These are phyloP conservation scores for Aspergillus sp. DNA, from an alignment of 2,329 filamentous ascomycete species.

Conservation along the genomic window DNA sequence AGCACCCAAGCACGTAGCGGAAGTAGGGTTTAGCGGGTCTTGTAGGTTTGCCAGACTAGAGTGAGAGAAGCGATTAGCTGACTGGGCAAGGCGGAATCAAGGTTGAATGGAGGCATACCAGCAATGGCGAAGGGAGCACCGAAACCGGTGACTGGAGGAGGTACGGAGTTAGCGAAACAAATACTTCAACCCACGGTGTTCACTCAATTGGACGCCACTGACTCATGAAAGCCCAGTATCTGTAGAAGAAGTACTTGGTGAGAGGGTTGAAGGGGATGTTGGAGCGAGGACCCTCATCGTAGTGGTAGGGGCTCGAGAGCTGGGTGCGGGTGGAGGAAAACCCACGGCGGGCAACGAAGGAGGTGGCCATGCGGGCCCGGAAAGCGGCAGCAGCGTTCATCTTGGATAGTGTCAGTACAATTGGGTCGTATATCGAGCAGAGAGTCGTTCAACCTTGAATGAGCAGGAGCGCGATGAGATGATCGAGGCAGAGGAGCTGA, in stretches of 20 bases:
- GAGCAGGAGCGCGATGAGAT: slow-evolving; percentile 29
- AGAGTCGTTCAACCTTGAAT: slow-evolving; percentile 38
- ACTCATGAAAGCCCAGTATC: slow-evolving; percentile 85
- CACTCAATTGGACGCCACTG: slow-evolving; percentile 34
- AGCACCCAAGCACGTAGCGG: slow-evolving; percentile 24
- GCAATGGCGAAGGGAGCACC: slow-evolving; percentile 65
- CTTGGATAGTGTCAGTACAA: slow-evolving; percentile 58
- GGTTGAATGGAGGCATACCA: slow-evolving; percentile 53
- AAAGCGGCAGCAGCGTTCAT: slow-evolving; percentile 75
- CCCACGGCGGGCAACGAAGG: slow-evolving; percentile 80
- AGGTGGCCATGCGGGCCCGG: slow-evolving; percentile 67
- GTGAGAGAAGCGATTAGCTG: slow-evolving; percentile 28
- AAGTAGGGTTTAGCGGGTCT: slow-evolving; percentile 54
- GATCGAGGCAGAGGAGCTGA: slow-evolving; percentile 21
- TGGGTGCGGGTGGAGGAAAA: slow-evolving; percentile 90
- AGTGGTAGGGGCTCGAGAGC: slow-evolving; percentile 92
- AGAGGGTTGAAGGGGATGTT: slow-evolving; percentile 98
- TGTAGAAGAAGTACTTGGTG: slow-evolving; percentile 79
- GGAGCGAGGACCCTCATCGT: slow-evolving; percentile 91
- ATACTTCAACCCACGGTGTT: not conserved
- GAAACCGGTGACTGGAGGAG: slow-evolving; percentile 60
- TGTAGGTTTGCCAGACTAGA: slow-evolving; percentile 70
- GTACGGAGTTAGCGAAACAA: slow-evolving; percentile 42
- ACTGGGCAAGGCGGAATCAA: not conserved
- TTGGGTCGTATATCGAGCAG: slow-evolving; percentile 18